These are phyloP conservation scores for Metarhizium brunneum DNA, from an alignment of 2,329 filamentous ascomycete genomes.

Conservation along the genomic window DNA sequence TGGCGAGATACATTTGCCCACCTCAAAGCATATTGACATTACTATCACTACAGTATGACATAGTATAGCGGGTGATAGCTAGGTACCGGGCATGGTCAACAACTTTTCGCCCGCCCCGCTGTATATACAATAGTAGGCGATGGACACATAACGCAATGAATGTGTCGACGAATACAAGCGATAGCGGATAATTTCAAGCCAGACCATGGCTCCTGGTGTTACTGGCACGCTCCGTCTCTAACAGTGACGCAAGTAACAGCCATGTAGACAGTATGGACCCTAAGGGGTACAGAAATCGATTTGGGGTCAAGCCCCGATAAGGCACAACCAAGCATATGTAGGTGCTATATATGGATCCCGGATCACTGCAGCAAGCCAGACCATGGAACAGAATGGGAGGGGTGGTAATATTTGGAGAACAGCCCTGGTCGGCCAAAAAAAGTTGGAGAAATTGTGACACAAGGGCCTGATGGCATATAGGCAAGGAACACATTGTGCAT, in stretches of 20 bases:
- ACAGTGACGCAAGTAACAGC: neutral
- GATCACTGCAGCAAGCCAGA: neutral
- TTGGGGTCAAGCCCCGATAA: neutral
- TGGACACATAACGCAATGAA: no score
- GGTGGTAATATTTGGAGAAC: neutral
- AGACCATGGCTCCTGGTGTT: no score
- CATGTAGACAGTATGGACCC: neutral
- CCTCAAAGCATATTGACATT: neutral
- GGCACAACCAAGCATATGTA: neutral
- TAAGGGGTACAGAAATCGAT: neutral
- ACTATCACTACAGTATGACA: neutral
- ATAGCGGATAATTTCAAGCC: no score
- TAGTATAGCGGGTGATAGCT: neutral
- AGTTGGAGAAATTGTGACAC: no score
- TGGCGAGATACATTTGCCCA: neutral
- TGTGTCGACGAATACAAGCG: no score
- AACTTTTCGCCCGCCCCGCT: neutral
- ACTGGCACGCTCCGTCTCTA: no score
- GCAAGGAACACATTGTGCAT: no score
- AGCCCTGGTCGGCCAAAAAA: no score
- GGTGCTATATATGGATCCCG: neutral
- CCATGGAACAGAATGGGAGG: neutral
- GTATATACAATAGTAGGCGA: no score
- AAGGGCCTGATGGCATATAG: no score
- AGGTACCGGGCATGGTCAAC: neutral